phyloP scores from a whole-genome alignment of 176 grass and related monocot species.

The Oryza coarctata region DNA sequence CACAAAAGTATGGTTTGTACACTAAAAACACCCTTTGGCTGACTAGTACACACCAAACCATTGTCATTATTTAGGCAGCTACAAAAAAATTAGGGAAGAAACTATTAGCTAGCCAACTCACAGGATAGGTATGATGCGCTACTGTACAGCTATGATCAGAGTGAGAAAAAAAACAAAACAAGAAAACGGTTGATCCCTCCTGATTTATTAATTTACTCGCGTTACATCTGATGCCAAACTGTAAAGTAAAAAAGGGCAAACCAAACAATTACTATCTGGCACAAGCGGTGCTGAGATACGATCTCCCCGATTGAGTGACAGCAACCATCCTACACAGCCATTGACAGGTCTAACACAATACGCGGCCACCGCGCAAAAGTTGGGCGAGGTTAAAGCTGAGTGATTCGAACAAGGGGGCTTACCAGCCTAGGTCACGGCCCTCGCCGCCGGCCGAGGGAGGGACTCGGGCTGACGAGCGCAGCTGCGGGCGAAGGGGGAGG shows the following conservation, averaged over 20 bases:
- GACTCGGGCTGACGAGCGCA: too few species aligned
- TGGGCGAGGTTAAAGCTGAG: not conserved
- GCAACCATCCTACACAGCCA: too few species aligned
- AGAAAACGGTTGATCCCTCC: not conserved
- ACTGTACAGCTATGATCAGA: not conserved
- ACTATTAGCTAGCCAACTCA: not conserved
- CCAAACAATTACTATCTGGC: too few species aligned
- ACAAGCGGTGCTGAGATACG: too few species aligned
- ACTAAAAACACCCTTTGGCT: too few species aligned
- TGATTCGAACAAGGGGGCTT: not conserved
- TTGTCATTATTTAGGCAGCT: too few species aligned
- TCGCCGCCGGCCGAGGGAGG: too few species aligned
- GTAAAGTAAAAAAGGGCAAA: too few species aligned
- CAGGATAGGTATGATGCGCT: not conserved
- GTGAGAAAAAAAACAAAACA: not conserved
- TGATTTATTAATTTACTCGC: not conserved
- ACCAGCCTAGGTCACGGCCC: not conserved
- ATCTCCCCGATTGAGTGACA: too few species aligned
- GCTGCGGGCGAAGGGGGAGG: not conserved
- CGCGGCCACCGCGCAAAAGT: not conserved
- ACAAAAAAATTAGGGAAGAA: too few species aligned
- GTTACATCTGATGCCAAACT: too few species aligned
- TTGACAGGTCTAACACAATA: not conserved
- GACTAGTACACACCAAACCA: too few species aligned
- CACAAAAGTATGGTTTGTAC: not conserved